phyloP scores from a whole-genome alignment of 192 early-diverging fungal species.

The Umbelopsis sp. region DNA sequence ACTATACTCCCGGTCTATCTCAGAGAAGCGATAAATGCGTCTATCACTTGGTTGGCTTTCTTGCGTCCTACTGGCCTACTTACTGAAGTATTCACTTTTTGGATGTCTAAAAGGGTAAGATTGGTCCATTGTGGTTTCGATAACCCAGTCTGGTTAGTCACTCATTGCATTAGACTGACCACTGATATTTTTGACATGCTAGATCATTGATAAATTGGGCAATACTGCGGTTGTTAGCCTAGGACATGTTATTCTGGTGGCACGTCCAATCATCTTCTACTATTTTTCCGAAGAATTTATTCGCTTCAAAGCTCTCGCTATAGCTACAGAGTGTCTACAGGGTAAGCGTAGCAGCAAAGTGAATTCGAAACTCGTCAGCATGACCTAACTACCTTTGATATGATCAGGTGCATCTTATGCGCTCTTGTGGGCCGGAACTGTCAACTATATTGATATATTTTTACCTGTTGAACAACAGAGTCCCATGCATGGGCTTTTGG shows the following conservation, averaged over 20 bases:
- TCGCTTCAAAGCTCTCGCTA: background rate
- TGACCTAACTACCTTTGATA: no score
- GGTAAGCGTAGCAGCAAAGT: background rate
- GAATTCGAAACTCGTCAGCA: background rate
- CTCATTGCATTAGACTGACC: no score
- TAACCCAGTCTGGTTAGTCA: background rate
- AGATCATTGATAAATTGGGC: background rate
- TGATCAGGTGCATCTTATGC: conserved; percentile 4
- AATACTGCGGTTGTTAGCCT: background rate
- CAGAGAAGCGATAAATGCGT: background rate
- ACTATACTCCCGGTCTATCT: background rate
- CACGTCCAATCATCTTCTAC: background rate
- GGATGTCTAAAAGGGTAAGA: conserved; percentile 10
- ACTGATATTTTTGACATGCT: background rate
- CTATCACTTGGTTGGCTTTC: background rate
- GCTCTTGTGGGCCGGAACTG: background rate
- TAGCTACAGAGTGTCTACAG: conserved; percentile 3
- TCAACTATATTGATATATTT: background rate
- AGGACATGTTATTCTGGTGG: background rate
- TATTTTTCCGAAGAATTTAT: background rate
- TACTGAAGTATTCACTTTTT: conserved; percentile 5
- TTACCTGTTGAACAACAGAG: background rate
- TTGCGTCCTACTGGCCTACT: background rate
- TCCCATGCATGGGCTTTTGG: conserved; percentile 2
- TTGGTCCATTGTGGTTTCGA: background rate